A percentile compares a stretch with the other conserved stretches of the same genome.
Evolutionary conservation across 164 flowering plant genomes (phyloP).

Genomic region (Chimonanthus salicifolius): DNA sequence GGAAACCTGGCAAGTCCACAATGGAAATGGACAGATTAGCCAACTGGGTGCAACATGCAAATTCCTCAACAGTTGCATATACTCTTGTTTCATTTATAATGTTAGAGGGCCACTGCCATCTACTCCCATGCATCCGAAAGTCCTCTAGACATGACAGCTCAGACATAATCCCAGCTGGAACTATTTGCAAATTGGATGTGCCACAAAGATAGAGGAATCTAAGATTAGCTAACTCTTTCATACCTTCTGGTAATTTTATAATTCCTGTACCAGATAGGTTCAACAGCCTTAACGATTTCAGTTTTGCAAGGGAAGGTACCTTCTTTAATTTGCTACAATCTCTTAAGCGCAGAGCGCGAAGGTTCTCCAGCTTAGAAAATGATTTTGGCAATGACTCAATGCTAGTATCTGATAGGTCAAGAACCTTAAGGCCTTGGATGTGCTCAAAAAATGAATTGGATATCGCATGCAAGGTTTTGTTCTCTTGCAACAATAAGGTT

Average conservation of each 20-base stretch:
- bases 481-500: neutral
- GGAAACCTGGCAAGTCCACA: neutral
- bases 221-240: constrained; percentile 1
- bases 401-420: neutral
- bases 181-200: neutral
- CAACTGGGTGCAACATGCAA: neutral
- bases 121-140: neutral
- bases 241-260: neutral
- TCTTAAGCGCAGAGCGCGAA: neutral
- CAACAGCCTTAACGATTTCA: neutral
- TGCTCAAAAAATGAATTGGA: neutral
- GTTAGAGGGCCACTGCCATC: neutral
- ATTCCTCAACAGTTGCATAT: neutral
- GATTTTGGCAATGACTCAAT: neutral
- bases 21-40: neutral
- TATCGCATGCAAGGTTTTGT: neutral
- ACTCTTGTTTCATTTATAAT: neutral
- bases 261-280: neutral
- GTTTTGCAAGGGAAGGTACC: neutral
- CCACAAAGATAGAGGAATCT: neutral
- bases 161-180: neutral
- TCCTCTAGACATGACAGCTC: neutral
- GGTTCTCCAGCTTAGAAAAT: neutral
- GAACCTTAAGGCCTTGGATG: neutral
- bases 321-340: neutral